Evolutionary conservation across 2,329 filamentous ascomycete species (phyloP).

Genomic region (Microdochium bolleyi): DNA sequence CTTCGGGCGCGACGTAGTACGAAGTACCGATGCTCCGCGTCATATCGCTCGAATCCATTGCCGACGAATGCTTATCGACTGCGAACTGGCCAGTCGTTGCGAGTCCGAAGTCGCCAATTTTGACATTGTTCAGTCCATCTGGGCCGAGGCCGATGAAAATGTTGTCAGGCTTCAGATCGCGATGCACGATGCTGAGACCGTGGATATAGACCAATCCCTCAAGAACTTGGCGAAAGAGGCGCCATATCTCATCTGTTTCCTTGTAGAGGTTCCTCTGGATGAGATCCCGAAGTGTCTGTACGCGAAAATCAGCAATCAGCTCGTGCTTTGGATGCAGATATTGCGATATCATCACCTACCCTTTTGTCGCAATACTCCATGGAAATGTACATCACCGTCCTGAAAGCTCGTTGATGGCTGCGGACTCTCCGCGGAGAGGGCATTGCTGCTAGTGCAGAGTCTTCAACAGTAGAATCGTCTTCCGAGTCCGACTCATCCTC

Average conservation of each 20-base stretch:
- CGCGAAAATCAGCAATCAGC: constrained; percentile 7
- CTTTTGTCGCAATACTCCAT: constrained; percentile 98
- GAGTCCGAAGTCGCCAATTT: constrained; percentile 93
- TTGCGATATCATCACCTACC: constrained; percentile 36
- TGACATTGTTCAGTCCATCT: constrained; percentile 79
- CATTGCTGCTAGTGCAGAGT: constrained; percentile 6
- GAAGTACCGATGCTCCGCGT: constrained; percentile 69
- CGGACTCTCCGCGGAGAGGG: constrained; percentile 15
- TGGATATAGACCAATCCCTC: constrained; percentile 90
- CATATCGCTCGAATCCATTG: constrained; percentile 51
- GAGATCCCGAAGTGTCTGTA: constrained; percentile 74
- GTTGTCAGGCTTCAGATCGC: constrained; percentile 95
- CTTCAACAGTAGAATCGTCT: constrained; percentile 31
- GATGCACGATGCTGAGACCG: constrained; percentile 82
- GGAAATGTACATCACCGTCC: constrained; percentile 85
- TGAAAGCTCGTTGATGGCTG: constrained; percentile 42
- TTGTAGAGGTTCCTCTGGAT: constrained; percentile 70
- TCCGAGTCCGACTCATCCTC: constrained; percentile 32
- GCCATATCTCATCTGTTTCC: constrained; percentile 75
- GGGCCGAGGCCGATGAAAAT: constrained; percentile 69
- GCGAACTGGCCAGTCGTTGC: constrained; percentile 81
- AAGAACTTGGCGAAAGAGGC: constrained; percentile 81
- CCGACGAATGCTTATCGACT: constrained; percentile 41
- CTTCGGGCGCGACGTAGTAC: constrained; percentile 88
- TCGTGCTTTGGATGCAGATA: neutral